Percentiles rank a stretch among this genome's conserved stretches.
Conservation (phyloP, 129 eudicot genomes). For the Mikania micrantha region DNA sequence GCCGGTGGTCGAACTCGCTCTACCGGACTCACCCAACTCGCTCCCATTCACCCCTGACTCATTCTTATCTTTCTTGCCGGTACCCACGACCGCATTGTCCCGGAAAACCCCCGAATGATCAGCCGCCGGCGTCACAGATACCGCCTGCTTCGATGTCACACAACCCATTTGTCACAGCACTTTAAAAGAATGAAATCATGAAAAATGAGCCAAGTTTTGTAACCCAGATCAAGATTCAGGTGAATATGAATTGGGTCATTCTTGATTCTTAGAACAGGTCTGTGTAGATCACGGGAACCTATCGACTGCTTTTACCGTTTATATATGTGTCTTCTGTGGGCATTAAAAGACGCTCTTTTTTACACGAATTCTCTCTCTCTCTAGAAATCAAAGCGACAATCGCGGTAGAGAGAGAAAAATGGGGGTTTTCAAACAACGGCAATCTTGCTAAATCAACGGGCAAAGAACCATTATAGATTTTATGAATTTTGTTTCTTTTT, state of each 20-base stretch:
- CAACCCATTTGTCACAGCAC: slow-evolving; percentile 74
- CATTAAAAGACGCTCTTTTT: slow-evolving; percentile 7
- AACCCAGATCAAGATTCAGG: slow-evolving; percentile 24
- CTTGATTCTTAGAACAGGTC: background rate
- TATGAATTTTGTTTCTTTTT: slow-evolving; percentile 1
- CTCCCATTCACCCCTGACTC: slow-evolving; percentile 47
- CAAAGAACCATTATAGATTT: background rate
- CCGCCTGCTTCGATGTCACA: slow-evolving; percentile 84
- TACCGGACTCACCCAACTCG: slow-evolving; percentile 82
- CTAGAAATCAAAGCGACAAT: slow-evolving; percentile 27
- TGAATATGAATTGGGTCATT: slow-evolving; percentile 18
- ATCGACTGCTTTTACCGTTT: slow-evolving; percentile 3
- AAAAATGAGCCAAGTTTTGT: background rate
- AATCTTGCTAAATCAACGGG: slow-evolving; percentile 35
- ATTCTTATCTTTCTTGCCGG: slow-evolving; percentile 50
- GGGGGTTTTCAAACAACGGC: slow-evolving; percentile 9
- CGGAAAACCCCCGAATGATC: slow-evolving; percentile 68
- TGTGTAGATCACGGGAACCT: slow-evolving; percentile 28
- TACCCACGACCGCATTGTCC: slow-evolving; percentile 48
- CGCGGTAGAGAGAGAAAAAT: slow-evolving; percentile 29
- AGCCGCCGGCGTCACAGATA: slow-evolving; percentile 80
- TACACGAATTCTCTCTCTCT: background rate
- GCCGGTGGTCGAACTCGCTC: slow-evolving; percentile 53
- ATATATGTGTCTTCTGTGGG: slow-evolving; percentile 5
- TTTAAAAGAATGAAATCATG: background rate